phyloP scores from a whole-genome alignment of 768 basidiomycete species.

The Dentipellis sp. region DNA sequence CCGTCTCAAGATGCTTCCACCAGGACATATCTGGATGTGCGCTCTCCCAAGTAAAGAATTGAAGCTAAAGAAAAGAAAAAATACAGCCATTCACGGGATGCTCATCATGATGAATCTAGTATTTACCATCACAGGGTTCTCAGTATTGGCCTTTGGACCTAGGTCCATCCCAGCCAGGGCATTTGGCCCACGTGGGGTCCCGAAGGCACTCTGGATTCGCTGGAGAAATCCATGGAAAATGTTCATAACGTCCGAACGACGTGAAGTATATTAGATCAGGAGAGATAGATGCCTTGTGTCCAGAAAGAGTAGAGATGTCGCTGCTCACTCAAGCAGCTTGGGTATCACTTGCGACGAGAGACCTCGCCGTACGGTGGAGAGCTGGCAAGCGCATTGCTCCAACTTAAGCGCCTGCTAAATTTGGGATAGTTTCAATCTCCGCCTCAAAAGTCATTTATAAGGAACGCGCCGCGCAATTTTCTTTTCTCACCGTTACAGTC shows the following conservation, averaged over 20 bases:
- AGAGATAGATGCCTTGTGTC: too few relatives aligned
- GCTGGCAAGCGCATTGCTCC: too few relatives aligned
- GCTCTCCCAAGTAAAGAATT: slow-evolving; percentile 83
- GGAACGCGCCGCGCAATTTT: slow-evolving; percentile 8
- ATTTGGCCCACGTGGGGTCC: too few relatives aligned
- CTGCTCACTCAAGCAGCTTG: too few relatives aligned
- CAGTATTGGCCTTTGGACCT: slow-evolving; percentile 34
- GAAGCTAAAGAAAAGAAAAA: slow-evolving; percentile 37
- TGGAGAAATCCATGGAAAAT: too few relatives aligned
- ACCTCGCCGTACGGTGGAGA: too few relatives aligned
- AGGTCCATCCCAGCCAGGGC: slow-evolving; percentile 55
- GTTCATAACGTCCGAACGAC: too few relatives aligned
- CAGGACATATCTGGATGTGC: slow-evolving; percentile 51
- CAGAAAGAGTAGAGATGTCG: too few relatives aligned
- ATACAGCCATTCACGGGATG: background rate
- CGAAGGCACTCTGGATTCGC: too few relatives aligned
- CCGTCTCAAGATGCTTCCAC: slow-evolving; percentile 69
- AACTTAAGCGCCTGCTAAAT: background rate
- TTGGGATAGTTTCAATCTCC: slow-evolving; percentile 19
- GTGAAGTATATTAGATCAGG: too few relatives aligned
- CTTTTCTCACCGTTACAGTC: slow-evolving; percentile 30
- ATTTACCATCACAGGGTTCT: slow-evolving; percentile 64
- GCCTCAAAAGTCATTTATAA: slow-evolving; percentile 13
- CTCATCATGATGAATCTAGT: background rate
- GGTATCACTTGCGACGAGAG: too few relatives aligned